Percentiles rank a stretch among this genome's conserved stretches.
Evolutionary conservation across 164 flowering plant genomes (phyloP).

Genomic region (Liquidambar formosana): DNA sequence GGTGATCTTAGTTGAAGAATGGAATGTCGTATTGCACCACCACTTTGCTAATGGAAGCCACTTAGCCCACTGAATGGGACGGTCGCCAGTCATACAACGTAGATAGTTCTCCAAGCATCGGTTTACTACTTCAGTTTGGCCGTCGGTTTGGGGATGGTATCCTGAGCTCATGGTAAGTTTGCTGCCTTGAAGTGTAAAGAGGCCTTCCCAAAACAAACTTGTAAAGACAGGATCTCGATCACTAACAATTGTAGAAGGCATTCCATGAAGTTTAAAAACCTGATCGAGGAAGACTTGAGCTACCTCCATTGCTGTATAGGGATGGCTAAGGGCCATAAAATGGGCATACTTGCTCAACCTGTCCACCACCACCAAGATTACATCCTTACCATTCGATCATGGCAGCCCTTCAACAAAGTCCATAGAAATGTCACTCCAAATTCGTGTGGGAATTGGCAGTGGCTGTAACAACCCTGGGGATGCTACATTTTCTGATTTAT

Average conservation of each 20-base stretch:
- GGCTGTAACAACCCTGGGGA: too few relatives aligned
- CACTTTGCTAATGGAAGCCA: background rate
- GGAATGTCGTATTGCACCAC: background rate
- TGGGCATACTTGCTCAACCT: too few relatives aligned
- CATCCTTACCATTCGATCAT: too few relatives aligned
- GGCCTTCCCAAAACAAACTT: background rate
- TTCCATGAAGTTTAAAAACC: background rate
- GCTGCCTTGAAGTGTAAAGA: background rate
- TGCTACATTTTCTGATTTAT: too few relatives aligned
- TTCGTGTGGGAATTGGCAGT: too few relatives aligned
- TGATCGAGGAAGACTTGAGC: background rate
- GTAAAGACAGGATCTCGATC: conserved; percentile 2
- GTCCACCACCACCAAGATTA: too few relatives aligned
- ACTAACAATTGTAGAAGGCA: background rate
- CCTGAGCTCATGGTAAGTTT: background rate
- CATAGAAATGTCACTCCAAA: too few relatives aligned
- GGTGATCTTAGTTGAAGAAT: background rate
- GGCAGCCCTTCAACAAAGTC: too few relatives aligned
- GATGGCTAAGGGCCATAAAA: too few relatives aligned
- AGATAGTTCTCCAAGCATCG: background rate
- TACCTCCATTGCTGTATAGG: background rate
- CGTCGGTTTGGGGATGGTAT: conserved; percentile 2
- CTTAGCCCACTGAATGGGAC: background rate
- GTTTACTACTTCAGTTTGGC: background rate
- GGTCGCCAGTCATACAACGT: background rate